These are phyloP conservation scores for Termitomyces sp. DNA, from an alignment of 768 basidiomycete species.

Conservation along the genomic window DNA sequence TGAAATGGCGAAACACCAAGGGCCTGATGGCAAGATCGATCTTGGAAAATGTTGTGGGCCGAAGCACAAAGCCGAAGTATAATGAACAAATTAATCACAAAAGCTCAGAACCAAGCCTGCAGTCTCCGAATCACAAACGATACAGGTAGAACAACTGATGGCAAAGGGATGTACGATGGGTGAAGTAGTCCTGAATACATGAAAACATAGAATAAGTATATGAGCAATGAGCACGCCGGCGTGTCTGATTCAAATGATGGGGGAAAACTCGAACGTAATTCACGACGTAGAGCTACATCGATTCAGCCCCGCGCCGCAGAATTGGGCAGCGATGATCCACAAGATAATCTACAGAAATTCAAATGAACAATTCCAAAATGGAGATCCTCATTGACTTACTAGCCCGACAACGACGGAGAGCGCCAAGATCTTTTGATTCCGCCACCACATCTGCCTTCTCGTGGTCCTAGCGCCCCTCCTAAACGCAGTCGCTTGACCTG, in stretches of 20 bases:
- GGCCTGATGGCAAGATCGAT: no score
- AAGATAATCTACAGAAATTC: constrained; percentile 49
- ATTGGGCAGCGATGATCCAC: constrained; percentile 82
- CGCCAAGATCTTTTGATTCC: constrained; percentile 63
- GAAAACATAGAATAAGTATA: not conserved
- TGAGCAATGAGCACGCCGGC: not conserved
- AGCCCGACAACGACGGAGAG: constrained; percentile 68
- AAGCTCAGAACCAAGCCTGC: not conserved
- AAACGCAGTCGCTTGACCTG: constrained; percentile 91
- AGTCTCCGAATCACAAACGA: not conserved
- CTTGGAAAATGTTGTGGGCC: not conserved
- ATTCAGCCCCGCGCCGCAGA: constrained; percentile 79
- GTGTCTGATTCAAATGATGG: not conserved
- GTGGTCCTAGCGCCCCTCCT: constrained; percentile 81
- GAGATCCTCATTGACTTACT: constrained; percentile 32
- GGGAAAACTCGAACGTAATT: not conserved
- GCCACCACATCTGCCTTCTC: constrained; percentile 87
- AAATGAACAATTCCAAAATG: not conserved
- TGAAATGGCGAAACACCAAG: no score
- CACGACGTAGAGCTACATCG: constrained; percentile 43
- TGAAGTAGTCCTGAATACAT: not conserved
- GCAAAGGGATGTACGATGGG: not conserved
- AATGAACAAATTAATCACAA: not conserved
- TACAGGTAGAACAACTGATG: not conserved
- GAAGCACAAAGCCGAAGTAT: not conserved